Evolutionary conservation across 371 early-diverging fungal species (phyloP).

Genomic region (Zychaea mexicana): DNA sequence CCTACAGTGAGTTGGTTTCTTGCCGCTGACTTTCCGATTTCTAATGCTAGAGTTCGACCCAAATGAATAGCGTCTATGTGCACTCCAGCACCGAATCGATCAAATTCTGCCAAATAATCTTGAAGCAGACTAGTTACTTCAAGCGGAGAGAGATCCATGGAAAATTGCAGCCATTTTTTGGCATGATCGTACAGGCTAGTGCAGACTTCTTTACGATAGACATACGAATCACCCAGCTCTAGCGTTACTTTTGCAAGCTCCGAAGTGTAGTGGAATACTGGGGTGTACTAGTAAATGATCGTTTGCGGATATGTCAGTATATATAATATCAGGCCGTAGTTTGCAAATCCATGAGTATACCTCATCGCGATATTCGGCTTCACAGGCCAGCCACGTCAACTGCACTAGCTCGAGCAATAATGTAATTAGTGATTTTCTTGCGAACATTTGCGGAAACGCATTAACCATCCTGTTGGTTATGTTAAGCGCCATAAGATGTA

Average conservation of each 20-base stretch:
- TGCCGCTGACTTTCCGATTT: slow-evolving; percentile 61
- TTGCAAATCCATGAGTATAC: too few relatives aligned
- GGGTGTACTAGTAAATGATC: slow-evolving; percentile 61
- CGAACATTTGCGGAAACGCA: slow-evolving; percentile 72
- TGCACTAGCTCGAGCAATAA: slow-evolving; percentile 77
- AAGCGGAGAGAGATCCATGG: slow-evolving; percentile 49
- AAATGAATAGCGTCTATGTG: slow-evolving; percentile 61
- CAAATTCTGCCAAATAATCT: slow-evolving; percentile 65
- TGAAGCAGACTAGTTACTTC: slow-evolving; percentile 71
- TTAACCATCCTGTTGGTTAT: slow-evolving; percentile 53
- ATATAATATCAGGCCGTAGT: too few relatives aligned
- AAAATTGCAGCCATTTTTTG: slow-evolving; percentile 69
- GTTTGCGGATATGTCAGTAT: too few relatives aligned
- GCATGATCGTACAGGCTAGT: slow-evolving; percentile 64
- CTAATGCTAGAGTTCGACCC: slow-evolving; percentile 75
- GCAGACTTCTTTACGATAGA: slow-evolving; percentile 72
- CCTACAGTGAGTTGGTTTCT: slow-evolving; percentile 51
- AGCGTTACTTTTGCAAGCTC: slow-evolving; percentile 64
- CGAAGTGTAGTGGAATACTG: slow-evolving; percentile 74
- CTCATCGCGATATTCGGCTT: slow-evolving; percentile 80
- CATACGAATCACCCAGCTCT: slow-evolving; percentile 76
- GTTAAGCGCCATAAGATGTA: slow-evolving; percentile 62
- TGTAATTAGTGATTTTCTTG: slow-evolving; percentile 64
- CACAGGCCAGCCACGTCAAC: slow-evolving; percentile 78
- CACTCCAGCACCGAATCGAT: slow-evolving; percentile 46